Base-by-base conservation (phyloP, 371 early-diverging fungal genomes). In the Sporodiniella umbellata region DNA sequence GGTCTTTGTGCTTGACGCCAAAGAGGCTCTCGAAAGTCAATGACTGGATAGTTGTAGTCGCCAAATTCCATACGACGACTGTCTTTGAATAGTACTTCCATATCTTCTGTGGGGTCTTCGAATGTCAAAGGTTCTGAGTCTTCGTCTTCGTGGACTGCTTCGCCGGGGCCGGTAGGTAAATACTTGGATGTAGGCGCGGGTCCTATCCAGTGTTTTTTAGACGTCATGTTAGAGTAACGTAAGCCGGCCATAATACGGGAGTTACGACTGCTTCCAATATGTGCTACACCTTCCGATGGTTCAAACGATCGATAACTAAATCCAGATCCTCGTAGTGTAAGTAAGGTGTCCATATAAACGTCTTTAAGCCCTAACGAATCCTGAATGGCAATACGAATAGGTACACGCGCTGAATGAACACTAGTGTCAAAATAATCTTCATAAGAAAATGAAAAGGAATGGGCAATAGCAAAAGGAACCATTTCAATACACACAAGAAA, bases 401-500 rank as follows among this genome's bases (percentile, higher is more conserved):
- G 84, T 72, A 95, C 76, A 10, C 96, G 83, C 1, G 89, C 93
- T 8, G 85, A 82, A 33, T 74, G 79, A 1, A 80, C 74, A 48
- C 66, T 69, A 8, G 69, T 68, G 23, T 80, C 79, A 42, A 78
- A 79, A 48, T 88, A 90, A 54, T 92, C 92, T 48, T 79, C 70
- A 54, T 86, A 83, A 1, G 92, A 88, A 52, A 90, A 90, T 2
- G 89, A 81, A 56, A 78, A 80, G 80, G 85, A 85, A 69, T 96
- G 95, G 14, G 86, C 89, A 31, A 87, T 64, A 3, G 95, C 87
- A 33, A 90, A 89, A 35, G 86, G 79, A 6, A 92, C 79, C 92
- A 93, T 92, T 70, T 96, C 97, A 30, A 96, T 65, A 50, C 96
- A 95, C 21, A 96, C 89, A 37, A 95, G 75, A 61, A 87, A 86